A percentile compares a stretch with the other conserved stretches of the same genome.
These are phyloP conservation scores for Boeremia exigua DNA, from an alignment of 2,329 filamentous ascomycete genomes.

Conservation along the genomic window DNA sequence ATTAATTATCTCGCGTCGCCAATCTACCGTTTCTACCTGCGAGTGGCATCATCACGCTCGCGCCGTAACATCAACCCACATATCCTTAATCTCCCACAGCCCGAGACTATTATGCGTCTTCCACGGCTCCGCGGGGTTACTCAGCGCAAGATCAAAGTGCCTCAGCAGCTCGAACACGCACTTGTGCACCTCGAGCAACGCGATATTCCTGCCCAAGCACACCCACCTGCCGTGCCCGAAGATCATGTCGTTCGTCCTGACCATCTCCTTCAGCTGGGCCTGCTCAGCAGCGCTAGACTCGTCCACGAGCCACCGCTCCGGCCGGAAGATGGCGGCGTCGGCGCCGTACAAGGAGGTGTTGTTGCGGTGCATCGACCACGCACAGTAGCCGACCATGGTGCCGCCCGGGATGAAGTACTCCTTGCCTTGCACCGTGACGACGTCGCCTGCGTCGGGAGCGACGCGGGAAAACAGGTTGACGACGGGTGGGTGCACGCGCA, in stretches of 20 bases:
- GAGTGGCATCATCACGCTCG: conserved; percentile 3
- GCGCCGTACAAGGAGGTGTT: conserved; percentile 40
- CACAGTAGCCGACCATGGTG: conserved; percentile 43
- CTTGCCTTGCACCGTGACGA: conserved; percentile 34
- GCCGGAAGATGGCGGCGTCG: conserved; percentile 56
- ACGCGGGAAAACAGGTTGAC: conserved; percentile 42
- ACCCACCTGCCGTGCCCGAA: conserved; percentile 47
- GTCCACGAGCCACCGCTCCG: conserved; percentile 57
- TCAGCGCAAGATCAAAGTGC: conserved; percentile 42
- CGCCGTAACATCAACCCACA: conserved; percentile 41
- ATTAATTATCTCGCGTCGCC: not conserved
- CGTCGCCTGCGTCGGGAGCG: conserved; percentile 41
- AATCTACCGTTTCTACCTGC: not conserved
- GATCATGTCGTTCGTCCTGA: conserved; percentile 41
- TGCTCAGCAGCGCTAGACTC: conserved; percentile 25
- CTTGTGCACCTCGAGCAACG: conserved; percentile 49
- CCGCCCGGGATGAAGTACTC: conserved; percentile 44
- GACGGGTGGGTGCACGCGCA: conserved; percentile 54
- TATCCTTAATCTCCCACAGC: conserved; percentile 39
- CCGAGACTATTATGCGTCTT: conserved; percentile 36
- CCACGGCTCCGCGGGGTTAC: conserved; percentile 40
- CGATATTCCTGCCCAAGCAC: conserved; percentile 44
- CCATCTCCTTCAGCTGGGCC: conserved; percentile 40
- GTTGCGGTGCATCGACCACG: conserved; percentile 41
- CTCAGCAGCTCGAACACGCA: conserved; percentile 50